A percentile compares a stretch with the other conserved stretches of the same genome.
Conservation (phyloP, 495 filamentous ascomycete species). For the Hypomontagnella monticulosa region DNA sequence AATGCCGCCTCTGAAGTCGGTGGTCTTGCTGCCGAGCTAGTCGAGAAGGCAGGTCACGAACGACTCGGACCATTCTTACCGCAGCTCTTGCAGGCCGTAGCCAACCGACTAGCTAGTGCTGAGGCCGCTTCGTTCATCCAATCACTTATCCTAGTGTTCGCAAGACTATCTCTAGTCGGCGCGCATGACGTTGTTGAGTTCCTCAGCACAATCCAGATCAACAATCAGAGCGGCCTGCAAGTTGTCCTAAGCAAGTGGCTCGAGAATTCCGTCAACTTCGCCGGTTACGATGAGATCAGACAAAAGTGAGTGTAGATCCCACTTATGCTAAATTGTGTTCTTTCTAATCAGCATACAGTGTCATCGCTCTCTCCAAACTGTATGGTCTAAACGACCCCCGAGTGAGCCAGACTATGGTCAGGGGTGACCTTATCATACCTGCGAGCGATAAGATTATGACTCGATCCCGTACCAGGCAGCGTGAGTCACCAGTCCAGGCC, state of each 20-base stretch:
- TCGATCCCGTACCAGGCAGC: conserved; percentile 81
- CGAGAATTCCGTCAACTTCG: conserved; percentile 94
- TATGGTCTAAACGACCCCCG: conserved; percentile 88
- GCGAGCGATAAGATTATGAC: conserved; percentile 90
- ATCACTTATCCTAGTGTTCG: conserved; percentile 94
- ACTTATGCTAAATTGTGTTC: background rate
- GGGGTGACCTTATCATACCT: conserved; percentile 88
- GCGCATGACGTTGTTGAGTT: conserved; percentile 93
- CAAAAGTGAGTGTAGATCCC: conserved; percentile 73
- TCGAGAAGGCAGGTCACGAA: conserved; percentile 91
- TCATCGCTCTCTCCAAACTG: conserved; percentile 89
- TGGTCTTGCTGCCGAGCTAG: conserved; percentile 90
- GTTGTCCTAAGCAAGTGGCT: conserved; percentile 95
- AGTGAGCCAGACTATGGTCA: conserved; percentile 79
- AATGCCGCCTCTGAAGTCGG: conserved; percentile 95
- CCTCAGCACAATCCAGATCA: conserved; percentile 81
- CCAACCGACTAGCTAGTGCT: conserved; percentile 82
- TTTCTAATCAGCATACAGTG: conserved; percentile 62
- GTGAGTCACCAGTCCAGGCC: conserved; percentile 50
- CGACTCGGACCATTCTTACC: conserved; percentile 87
- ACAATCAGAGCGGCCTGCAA: conserved; percentile 77
- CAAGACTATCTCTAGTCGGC: conserved; percentile 82
- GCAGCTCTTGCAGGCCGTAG: conserved; percentile 90
- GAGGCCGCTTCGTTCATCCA: conserved; percentile 84
- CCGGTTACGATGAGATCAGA: conserved; percentile 94